Percentiles rank a stretch among this genome's conserved stretches.
These are phyloP conservation scores for Wickerhamiella slavikovae DNA, from an alignment of 805 yeast species.

Conservation along the genomic window DNA sequence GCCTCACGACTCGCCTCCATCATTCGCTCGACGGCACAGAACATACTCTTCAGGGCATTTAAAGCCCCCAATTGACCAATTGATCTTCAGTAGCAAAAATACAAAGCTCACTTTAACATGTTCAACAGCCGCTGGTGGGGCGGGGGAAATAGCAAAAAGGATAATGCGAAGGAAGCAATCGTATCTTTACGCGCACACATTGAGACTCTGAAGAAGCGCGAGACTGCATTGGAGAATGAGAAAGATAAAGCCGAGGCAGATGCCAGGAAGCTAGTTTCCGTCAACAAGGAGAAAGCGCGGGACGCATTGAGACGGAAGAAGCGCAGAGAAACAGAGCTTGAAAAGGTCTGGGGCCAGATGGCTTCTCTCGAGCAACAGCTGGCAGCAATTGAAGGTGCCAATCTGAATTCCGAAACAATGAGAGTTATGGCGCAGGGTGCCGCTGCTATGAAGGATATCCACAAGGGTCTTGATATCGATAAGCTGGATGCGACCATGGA, in stretches of 20 bases:
- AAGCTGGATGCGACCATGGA: slow-evolving; percentile 97
- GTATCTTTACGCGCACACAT: slow-evolving; percentile 78
- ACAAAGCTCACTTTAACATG: too few species aligned
- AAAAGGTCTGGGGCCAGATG: slow-evolving; percentile 68
- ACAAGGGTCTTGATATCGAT: slow-evolving; percentile 85
- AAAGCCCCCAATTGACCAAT: too few species aligned
- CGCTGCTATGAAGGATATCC: slow-evolving; percentile 86
- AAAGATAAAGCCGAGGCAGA: slow-evolving; percentile 59
- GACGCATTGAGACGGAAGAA: slow-evolving; percentile 79
- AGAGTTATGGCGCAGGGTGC: slow-evolving; percentile 98
- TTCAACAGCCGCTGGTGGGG: too few species aligned
- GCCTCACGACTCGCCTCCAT: too few species aligned
- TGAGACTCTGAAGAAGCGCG: slow-evolving; percentile 67
- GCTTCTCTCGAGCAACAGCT: slow-evolving; percentile 80
- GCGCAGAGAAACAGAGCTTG: slow-evolving; percentile 53
- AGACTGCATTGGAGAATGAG: slow-evolving; percentile 60
- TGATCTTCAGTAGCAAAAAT: too few species aligned
- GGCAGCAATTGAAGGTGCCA: slow-evolving; percentile 81
- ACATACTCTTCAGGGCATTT: too few species aligned
- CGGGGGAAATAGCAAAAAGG: slow-evolving; percentile 56
- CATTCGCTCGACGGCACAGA: too few species aligned
- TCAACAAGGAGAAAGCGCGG: slow-evolving; percentile 59
- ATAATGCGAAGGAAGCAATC: slow-evolving; percentile 81
- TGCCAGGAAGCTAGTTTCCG: slow-evolving; percentile 58
- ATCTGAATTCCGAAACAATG: slow-evolving; percentile 93